Conservation (phyloP, 2,329 filamentous ascomycete species). For the Sclerotinia spermophila region DNA sequence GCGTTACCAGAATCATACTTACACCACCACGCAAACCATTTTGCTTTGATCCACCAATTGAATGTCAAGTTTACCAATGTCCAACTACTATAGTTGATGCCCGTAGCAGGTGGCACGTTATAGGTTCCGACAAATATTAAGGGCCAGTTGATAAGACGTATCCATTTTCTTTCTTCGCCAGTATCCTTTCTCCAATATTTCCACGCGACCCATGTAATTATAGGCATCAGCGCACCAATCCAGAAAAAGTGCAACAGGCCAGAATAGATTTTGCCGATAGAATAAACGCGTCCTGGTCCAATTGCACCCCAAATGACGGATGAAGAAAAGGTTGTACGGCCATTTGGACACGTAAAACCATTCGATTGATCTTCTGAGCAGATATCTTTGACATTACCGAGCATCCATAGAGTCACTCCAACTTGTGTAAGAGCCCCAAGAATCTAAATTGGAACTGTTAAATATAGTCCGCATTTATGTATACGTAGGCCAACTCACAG, state of each 20-base stretch:
- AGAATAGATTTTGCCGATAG: constrained; percentile 58
- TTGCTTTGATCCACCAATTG: constrained; percentile 63
- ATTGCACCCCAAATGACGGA: constrained; percentile 73
- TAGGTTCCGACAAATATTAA: constrained; percentile 37
- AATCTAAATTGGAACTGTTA: constrained; percentile 35
- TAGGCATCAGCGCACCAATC: constrained; percentile 58
- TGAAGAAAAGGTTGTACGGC: constrained; percentile 61
- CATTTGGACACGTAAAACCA: constrained; percentile 54
- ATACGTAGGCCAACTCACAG: constrained; percentile 45
- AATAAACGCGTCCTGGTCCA: constrained; percentile 68
- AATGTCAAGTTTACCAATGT: constrained; percentile 67
- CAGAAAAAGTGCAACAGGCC: constrained; percentile 69
- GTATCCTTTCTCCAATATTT: constrained; percentile 38
- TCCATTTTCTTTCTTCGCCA: constrained; percentile 21
- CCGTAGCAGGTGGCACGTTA: constrained; percentile 53
- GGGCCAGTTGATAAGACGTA: constrained; percentile 39
- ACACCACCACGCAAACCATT: constrained; percentile 64
- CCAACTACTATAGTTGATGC: constrained; percentile 72
- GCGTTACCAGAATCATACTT: constrained; percentile 59
- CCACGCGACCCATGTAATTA: constrained; percentile 49
- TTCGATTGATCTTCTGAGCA: constrained; percentile 54
- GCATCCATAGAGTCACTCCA: constrained; percentile 57
- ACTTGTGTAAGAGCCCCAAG: constrained; percentile 65
- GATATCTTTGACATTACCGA: constrained; percentile 58
- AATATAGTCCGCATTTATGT: not conserved